A percentile compares a stretch with the other conserved stretches of the same genome.
Evolutionary conservation across 2,329 filamentous ascomycete species (phyloP).

Genomic region (Didymella glomerata): DNA sequence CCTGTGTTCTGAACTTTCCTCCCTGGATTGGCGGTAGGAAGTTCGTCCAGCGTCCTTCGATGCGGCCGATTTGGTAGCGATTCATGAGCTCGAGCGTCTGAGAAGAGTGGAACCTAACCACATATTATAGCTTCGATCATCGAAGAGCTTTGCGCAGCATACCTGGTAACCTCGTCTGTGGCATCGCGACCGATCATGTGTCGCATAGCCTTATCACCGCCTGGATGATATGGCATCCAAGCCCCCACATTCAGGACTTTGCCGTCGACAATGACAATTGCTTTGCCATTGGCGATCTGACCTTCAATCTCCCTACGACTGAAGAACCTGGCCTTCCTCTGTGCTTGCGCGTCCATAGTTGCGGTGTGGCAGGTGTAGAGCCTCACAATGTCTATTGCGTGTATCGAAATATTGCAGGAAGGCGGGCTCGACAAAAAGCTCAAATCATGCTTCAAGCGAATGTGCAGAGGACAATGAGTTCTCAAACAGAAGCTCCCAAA

Average conservation of each 20-base stretch:
- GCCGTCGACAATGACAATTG: conserved; percentile 81
- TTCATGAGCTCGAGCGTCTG: conserved; percentile 80
- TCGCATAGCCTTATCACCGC: conserved; percentile 86
- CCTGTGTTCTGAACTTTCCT: conserved; percentile 72
- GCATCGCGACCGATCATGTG: conserved; percentile 96
- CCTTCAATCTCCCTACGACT: conserved; percentile 76
- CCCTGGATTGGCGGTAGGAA: conserved; percentile 93
- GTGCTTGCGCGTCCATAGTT: conserved; percentile 39
- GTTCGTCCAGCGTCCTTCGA: conserved; percentile 85
- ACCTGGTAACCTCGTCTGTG: conserved; percentile 93
- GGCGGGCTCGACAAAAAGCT: background rate
- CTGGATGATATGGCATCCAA: conserved; percentile 90
- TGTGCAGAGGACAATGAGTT: conserved; percentile 1
- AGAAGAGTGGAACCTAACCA: conserved; percentile 76
- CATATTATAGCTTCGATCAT: conserved; percentile 16
- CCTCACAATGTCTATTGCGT: conserved; percentile 5
- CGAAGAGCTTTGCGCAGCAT: conserved; percentile 49
- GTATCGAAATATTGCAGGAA: background rate
- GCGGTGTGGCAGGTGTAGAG: conserved; percentile 14
- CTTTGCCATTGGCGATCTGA: conserved; percentile 81
- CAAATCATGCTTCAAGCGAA: conserved; percentile 18
- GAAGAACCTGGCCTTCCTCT: conserved; percentile 60
- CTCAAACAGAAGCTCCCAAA: too few relatives aligned
- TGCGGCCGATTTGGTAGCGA: conserved; percentile 81
- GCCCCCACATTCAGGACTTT: conserved; percentile 86